Base-by-base conservation (phyloP, 805 yeast genomes). In the Candida easanensis region DNA sequence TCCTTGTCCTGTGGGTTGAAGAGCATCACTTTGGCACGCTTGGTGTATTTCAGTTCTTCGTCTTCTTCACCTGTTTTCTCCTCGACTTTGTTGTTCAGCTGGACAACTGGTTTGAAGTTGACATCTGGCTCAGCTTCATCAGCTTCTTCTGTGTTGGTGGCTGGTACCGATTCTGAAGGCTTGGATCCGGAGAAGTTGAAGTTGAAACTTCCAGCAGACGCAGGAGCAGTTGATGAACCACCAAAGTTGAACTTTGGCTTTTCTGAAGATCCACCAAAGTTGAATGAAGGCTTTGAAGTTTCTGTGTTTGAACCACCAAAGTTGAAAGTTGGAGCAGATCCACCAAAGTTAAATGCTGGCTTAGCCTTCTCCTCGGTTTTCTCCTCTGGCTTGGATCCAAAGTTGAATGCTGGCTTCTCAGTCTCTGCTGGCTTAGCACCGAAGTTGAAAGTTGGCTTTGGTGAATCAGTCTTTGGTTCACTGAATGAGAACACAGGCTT, bases 11-110 rank as follows among this genome's bases (percentile, higher is more conserved):
- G 72, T 2, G 77, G 61, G 37, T 77, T 75, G 38, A 76, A 77
- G 44, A 80, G 69, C 76, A 80, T 79, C 36, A 88, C 68, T 57
- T 88, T 88, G 4, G 91, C 76, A 56, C 85, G 76, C 54, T 85
- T 82, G 34, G 82, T 76, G 53, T 75, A 85, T 20, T 77, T 56
- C 0, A 73, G 60, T 2, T 71, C 78, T 65, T 91, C 97, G 41
- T 78, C 74, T 64, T 89, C 97, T 65, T 91, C 97, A 16, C 97
- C 97, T 8, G 91, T 85, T 52, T 74, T 70, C 15, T 69, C 75
- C 5, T 75, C 77, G 11, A 80, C 70, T 42, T 81, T 71, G 37
- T 78, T 74, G 17, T 69, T 65, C 45, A 77, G 69, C 44, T 64
- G 63, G 35, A 64, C 73, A 14, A 71, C 63, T 6, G 75, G 64